These are phyloP conservation scores for Eutrema salsugineum DNA, from an alignment of 441 rosid species.

Conservation along the genomic window DNA sequence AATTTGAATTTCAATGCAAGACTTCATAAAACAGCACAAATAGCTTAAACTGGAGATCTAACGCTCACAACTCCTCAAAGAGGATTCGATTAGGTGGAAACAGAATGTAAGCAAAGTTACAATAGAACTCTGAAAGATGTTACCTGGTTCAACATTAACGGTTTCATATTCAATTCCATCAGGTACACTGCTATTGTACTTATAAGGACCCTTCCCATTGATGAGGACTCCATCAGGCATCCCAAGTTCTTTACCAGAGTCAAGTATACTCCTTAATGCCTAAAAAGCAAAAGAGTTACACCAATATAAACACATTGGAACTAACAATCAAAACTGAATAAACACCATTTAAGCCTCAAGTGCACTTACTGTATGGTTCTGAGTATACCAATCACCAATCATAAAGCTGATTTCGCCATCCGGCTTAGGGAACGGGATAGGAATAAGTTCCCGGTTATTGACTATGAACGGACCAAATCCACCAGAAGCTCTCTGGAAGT, in stretches of 20 bases:
- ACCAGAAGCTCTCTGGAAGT: conserved; percentile 87
- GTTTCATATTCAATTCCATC: conserved; percentile 76
- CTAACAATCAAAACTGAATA: not conserved
- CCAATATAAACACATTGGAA: not conserved
- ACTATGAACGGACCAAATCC: conserved; percentile 82
- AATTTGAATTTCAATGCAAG: not conserved
- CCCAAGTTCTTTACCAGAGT: conserved; percentile 83
- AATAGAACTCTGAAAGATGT: not conserved
- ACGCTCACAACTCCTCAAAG: not conserved
- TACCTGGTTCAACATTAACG: conserved; percentile 76
- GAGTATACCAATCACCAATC: conserved; percentile 94
- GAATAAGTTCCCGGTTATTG: conserved; percentile 51
- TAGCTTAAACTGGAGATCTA: not conserved
- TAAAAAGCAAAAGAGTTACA: conserved; percentile 24
- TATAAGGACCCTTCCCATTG: conserved; percentile 90
- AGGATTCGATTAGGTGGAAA: not conserved
- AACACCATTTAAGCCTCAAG: not conserved
- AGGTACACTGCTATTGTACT: conserved; percentile 70
- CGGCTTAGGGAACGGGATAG: conserved; percentile 70
- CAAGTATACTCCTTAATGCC: conserved; percentile 72
- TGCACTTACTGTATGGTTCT: conserved; percentile 69
- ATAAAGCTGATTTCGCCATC: conserved; percentile 67
- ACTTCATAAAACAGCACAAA: not conserved
- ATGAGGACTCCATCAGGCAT: conserved; percentile 96
- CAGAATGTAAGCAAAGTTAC: not conserved